Base-by-base conservation (phyloP, 257 asterid species). In the Leptodermis oblonga region DNA sequence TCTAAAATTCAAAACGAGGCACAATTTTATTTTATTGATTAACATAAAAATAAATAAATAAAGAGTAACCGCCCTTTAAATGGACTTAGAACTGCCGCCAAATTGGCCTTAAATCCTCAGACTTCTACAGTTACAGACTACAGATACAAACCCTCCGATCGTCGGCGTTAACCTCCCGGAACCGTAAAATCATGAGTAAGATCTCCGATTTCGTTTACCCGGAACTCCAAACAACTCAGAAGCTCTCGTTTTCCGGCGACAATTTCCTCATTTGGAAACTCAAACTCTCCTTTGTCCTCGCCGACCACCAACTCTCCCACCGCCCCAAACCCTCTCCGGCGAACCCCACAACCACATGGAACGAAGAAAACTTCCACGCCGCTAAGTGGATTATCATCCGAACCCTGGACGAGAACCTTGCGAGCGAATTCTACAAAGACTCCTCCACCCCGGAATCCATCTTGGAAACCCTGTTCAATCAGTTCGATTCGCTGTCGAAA, bases 191-290 rank as follows among this genome's bases (percentile, higher is more conserved):
- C 70, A 65, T 65, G 59, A 68, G 46, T 18, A 22, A 33, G 26
- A 60, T 71, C 54, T 64, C 70, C 39, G 76, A 51, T 0, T 2
- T 62, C 55, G 66, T 71, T 3, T 71, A 62, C 54, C 64, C 76
- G 15, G 76, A 71, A 60, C 63, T 71, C 62, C 25, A 61, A 15
- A 34, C 70, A n/a, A 51, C 76, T 69, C 70, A 62, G n/a, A 48
- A 36, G 36, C 76, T 71, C n/a, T 48, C 62, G 1, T 31, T 4
- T 68, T 6, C 4, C 53, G 69, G 67, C 31, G 62, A 71, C 0
- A 61, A 71, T 25, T 62, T 72, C 55, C 43, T 42, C 20, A 25
- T 46, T 8, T 72, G 10, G 62, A n/a, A n/a, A n/a, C n/a, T n/a
- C n/a, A n/a, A n/a, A n/a, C n/a, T n/a, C n/a, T n/a, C n/a, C n/a